These are phyloP conservation scores for Yamadazyma trypodendri DNA, from an alignment of 1,139 yeast genomes.

Conservation along the genomic window DNA sequence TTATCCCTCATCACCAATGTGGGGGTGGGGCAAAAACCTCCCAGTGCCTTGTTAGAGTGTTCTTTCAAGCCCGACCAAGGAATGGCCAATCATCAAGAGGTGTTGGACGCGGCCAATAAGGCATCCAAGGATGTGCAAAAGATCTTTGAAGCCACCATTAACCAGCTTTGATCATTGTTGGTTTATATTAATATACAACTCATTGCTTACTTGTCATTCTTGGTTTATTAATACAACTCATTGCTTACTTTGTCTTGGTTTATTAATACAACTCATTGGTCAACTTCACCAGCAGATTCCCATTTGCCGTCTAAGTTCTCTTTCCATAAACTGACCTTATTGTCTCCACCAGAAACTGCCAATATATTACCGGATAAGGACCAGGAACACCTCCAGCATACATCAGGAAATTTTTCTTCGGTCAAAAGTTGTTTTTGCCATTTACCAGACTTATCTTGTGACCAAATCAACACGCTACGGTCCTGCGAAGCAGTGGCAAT, in stretches of 20 bases:
- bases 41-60: constrained; percentile 64
- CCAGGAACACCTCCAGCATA: constrained; percentile 99
- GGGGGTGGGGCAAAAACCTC: constrained; percentile 73
- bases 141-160: constrained; percentile 65
- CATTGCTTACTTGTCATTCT: not conserved
- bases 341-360: constrained; percentile 96
- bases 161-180: constrained; percentile 18
- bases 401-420: constrained; percentile 88
- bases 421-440: constrained; percentile 83
- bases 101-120: constrained; percentile 72
- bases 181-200: constrained; percentile 2
- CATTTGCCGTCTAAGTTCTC: constrained; percentile 91
- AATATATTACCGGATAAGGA: constrained; percentile 91
- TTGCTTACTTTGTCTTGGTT: no score
- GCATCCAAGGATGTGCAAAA: constrained; percentile 80
- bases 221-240: no score
- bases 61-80: constrained; percentile 63
- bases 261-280: no score
- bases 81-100: constrained; percentile 89
- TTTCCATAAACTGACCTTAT: constrained; percentile 94
- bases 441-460: constrained; percentile 60
- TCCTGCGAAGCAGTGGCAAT: constrained; percentile 99
- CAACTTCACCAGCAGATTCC: constrained; percentile 96
- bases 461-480: constrained; percentile 92
- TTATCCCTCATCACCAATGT: constrained; percentile 83